Percentiles rank a stretch among this genome's conserved stretches.
These are phyloP conservation scores for Lactifluus echinatus DNA, from an alignment of 768 basidiomycete genomes.

Conservation along the genomic window DNA sequence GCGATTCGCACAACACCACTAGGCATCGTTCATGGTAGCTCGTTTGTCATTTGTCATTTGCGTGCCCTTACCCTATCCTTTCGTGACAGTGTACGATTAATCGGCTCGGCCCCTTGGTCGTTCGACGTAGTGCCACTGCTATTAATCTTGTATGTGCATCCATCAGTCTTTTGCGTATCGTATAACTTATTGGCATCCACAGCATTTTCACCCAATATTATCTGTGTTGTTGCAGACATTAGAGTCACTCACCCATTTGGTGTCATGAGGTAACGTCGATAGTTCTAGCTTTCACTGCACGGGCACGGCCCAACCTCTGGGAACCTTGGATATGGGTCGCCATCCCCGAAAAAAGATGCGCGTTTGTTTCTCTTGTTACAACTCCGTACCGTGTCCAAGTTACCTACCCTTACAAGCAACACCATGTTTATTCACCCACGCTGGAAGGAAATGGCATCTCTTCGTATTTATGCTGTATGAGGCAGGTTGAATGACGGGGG, in stretches of 20 bases:
- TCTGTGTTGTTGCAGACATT: neutral
- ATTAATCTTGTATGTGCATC: neutral
- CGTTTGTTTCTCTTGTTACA: no score
- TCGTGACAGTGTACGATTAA: conserved; percentile 10
- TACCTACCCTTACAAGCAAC: no score
- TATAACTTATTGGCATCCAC: neutral
- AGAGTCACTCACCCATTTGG: no score
- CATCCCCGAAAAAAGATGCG: neutral
- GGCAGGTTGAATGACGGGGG: neutral
- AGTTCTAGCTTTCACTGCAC: neutral
- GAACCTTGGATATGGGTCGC: no score
- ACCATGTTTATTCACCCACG: neutral
- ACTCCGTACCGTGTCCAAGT: no score
- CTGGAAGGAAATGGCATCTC: no score
- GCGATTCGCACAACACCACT: conserved; percentile 6
- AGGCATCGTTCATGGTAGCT: conserved; percentile 39
- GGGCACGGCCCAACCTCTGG: neutral
- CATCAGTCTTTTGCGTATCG: neutral
- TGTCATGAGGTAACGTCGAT: neutral
- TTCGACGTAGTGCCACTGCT: neutral
- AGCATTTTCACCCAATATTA: neutral
- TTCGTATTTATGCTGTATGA: neutral
- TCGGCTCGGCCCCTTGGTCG: neutral
- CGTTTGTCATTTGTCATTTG: neutral
- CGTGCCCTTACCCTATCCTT: neutral